phyloP scores from a whole-genome alignment of 306 rosid species.

The Quercus robur region DNA sequence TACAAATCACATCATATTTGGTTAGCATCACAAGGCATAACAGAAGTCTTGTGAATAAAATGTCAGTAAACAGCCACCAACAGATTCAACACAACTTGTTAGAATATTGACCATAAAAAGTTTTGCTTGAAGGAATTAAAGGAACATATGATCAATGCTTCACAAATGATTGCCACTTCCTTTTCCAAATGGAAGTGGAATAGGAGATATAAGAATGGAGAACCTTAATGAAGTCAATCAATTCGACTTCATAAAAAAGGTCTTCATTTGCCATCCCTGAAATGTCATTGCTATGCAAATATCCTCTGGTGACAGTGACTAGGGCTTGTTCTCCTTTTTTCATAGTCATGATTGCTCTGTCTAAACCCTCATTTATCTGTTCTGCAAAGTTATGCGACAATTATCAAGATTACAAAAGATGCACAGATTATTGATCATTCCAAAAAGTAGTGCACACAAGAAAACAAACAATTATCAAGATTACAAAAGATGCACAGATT shows the following conservation, averaged over 20 bases:
- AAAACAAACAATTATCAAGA: neutral
- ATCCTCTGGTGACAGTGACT: slow-evolving; percentile 39
- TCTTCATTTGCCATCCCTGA: slow-evolving; percentile 13
- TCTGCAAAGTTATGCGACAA: slow-evolving; percentile 32
- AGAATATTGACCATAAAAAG: neutral
- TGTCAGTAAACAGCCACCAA: neutral
- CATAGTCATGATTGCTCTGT: slow-evolving; percentile 68
- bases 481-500: neutral
- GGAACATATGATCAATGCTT: neutral
- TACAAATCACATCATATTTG: no score
- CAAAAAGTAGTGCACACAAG: neutral
- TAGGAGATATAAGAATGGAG: neutral
- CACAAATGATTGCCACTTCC: neutral
- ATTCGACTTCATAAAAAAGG: slow-evolving; percentile 43
- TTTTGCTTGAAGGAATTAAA: neutral
- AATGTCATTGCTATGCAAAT: slow-evolving; percentile 19
- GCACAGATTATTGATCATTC: neutral
- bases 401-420: neutral
- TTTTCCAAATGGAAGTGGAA: neutral
- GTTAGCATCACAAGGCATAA: neutral
- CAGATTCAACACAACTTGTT: neutral
- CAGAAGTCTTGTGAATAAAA: neutral
- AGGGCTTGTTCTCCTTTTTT: slow-evolving; percentile 53
- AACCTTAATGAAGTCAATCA: slow-evolving; percentile 64
- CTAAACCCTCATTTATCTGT: slow-evolving; percentile 51